These are phyloP conservation scores for Yamadazyma philogaea DNA, from an alignment of 805 yeast species.

Conservation along the genomic window DNA sequence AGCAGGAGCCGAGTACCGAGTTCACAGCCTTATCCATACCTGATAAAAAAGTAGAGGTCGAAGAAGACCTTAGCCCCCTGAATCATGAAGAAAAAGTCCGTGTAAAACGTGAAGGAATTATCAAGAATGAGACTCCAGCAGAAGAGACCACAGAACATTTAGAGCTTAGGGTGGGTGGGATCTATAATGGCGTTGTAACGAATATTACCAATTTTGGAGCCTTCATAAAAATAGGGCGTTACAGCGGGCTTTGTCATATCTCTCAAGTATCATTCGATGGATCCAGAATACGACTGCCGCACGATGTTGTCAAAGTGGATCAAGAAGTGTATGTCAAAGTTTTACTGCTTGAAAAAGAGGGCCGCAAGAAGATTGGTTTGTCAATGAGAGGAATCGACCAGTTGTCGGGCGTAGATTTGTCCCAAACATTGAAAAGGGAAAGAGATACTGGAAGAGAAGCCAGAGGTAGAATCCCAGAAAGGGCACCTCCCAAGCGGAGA, in stretches of 20 bases:
- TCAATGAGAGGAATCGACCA: conserved; percentile 76
- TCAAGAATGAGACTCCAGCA: not conserved
- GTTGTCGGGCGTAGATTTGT: conserved; percentile 48
- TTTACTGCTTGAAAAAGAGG: conserved; percentile 20
- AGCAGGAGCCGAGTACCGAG: conserved; percentile 7
- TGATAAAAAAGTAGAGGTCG: conserved; percentile 14
- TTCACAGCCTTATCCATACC: conserved; percentile 16
- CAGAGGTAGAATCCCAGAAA: conserved; percentile 11
- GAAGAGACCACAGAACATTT: not conserved
- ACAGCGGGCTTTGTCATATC: conserved; percentile 69
- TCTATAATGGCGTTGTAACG: conserved; percentile 61
- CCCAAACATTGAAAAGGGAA: conserved; percentile 18
- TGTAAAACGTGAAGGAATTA: not conserved
- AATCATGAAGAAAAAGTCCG: not conserved
- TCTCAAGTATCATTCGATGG: conserved; percentile 57
- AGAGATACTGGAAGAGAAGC: conserved; percentile 13
- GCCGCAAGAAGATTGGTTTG: conserved; percentile 44
- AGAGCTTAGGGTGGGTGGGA: conserved; percentile 38
- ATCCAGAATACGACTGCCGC: conserved; percentile 53
- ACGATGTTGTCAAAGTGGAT: conserved; percentile 52
- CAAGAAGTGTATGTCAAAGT: conserved; percentile 69
- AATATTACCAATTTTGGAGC: conserved; percentile 73
- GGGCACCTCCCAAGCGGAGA: conserved; percentile 31
- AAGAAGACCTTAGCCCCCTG: conserved; percentile 1
- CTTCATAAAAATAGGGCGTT: conserved; percentile 52